Base-by-base conservation (phyloP, 1,284 basidiomycete species). In the Coniophora puteana region DNA sequence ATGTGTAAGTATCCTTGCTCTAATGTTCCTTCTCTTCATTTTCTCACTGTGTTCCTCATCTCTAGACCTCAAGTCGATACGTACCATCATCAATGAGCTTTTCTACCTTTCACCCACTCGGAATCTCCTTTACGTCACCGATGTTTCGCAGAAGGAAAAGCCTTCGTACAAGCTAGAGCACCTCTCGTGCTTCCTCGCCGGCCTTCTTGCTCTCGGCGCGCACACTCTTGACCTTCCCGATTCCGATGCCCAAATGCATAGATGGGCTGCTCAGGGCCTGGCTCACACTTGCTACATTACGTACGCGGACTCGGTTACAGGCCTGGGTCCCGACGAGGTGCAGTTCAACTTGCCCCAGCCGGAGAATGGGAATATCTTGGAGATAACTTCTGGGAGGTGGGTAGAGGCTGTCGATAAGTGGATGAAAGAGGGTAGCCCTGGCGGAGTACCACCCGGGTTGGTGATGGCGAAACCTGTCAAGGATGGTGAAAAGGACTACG, bases 151-250 rank as follows among this genome's bases (percentile, higher is more conserved):
- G 14, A 8, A 31, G 8, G 41, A 32, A 14, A n/a, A 17, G 13
- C 66, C 67, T 11, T 53, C 57, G 8, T 61, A 65, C 47, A 61
- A 48, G 23, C 62, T 74, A 39, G 71, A 75, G 49, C 72, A 75
- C 49, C 64, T 75, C 44, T 67, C 71, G 5, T 74, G 71, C 53
- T 75, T 74, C 62, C 58, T 72, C 48, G 67, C 71, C 1, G 72
- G 69, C 10, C 52, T 72, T n/a, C 62, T 75, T 41, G 67, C 69
- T 1, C 66, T 75, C 28, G 72, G 72, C 38, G 66, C 64, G 2
- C 57, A 61, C 28, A 62, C 60, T 2, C 57, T 72, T 4, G 54
- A 44, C 17, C 56, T 65, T 38, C 33, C 55, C 13, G 35, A 52
- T 20, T 32, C 37, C 11, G 42, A 48, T 12, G 35, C 38, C 11